Conservation (phyloP, 768 basidiomycete genomes). For the Tephrocybe sp. region DNA sequence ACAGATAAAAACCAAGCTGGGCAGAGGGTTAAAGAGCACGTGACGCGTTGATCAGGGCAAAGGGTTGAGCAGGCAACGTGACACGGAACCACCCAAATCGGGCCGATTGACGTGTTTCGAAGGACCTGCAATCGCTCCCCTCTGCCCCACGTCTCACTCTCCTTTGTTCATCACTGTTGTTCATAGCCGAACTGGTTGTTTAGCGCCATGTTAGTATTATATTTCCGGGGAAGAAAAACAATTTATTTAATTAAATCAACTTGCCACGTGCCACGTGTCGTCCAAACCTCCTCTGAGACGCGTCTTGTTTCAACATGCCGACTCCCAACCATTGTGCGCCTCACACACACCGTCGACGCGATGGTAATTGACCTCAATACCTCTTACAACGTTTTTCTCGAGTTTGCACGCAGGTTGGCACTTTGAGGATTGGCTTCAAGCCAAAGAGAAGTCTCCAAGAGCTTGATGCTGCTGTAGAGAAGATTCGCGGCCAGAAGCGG, state of each 20-base stretch:
- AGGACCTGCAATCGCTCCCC: background rate
- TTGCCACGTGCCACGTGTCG: too few species aligned
- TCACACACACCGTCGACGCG: slow-evolving; percentile 11
- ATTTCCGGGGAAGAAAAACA: background rate
- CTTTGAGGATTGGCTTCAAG: slow-evolving; percentile 24
- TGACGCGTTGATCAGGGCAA: slow-evolving; percentile 40
- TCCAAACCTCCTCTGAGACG: too few species aligned
- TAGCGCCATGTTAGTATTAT: too few species aligned
- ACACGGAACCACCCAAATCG: slow-evolving; percentile 21
- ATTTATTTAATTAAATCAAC: background rate
- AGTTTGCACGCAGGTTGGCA: too few species aligned
- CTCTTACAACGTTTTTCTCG: slow-evolving; percentile 37
- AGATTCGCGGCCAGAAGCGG: slow-evolving; percentile 45
- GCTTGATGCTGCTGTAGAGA: slow-evolving; percentile 41
- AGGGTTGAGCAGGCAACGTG: slow-evolving; percentile 41
- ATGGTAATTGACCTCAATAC: slow-evolving; percentile 37
- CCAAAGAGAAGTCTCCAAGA: slow-evolving; percentile 35
- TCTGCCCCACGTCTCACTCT: background rate
- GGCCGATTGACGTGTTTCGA: background rate
- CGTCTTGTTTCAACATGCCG: slow-evolving; percentile 17
- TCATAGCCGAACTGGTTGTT: too few species aligned
- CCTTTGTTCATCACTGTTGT: too few species aligned
- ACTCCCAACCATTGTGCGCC: too few species aligned
- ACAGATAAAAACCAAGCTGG: slow-evolving; percentile 69
- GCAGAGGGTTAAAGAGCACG: slow-evolving; percentile 64